Conservation (phyloP, 2,329 filamentous ascomycete genomes). For the Penicillium italicum region DNA sequence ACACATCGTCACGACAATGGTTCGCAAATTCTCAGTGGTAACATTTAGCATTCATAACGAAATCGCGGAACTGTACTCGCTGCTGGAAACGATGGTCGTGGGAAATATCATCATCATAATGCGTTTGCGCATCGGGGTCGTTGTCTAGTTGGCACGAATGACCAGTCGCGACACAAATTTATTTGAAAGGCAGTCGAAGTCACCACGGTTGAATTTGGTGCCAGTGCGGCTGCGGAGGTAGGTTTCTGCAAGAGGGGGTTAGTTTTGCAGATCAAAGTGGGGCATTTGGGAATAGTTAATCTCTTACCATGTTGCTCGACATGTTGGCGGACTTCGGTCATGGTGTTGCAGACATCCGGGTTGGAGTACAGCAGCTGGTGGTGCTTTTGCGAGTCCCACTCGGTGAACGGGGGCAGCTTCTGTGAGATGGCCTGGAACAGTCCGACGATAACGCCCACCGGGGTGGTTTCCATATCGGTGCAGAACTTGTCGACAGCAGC, state of each 20-base stretch:
- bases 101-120: slow-evolving; percentile 24
- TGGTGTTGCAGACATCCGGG: slow-evolving; percentile 83
- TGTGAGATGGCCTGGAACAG: slow-evolving; percentile 97
- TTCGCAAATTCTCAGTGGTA: slow-evolving; percentile 28
- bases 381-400: slow-evolving; percentile 92
- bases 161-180: slow-evolving; percentile 96
- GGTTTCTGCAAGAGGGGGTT: slow-evolving; percentile 60
- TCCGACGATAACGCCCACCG: slow-evolving; percentile 92
- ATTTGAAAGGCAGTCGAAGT: slow-evolving; percentile 94
- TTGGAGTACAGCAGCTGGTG: slow-evolving; percentile 90
- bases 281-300: background rate
- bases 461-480: slow-evolving; percentile 91
- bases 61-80: slow-evolving; percentile 17
- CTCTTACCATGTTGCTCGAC: slow-evolving; percentile 86
- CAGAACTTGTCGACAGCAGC: slow-evolving; percentile 90
- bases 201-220: slow-evolving; percentile 79
- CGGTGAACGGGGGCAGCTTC: slow-evolving; percentile 85
- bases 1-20: slow-evolving; percentile 22
- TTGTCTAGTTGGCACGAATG: slow-evolving; percentile 77
- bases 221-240: slow-evolving; percentile 79
- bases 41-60: slow-evolving; percentile 16
- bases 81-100: slow-evolving; percentile 22
- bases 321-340: slow-evolving; percentile 92
- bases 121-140: slow-evolving; percentile 23
- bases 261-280: slow-evolving; percentile 28